phyloP scores from a whole-genome alignment of 2,329 filamentous ascomycete species.

The Teratosphaeria viscida region DNA sequence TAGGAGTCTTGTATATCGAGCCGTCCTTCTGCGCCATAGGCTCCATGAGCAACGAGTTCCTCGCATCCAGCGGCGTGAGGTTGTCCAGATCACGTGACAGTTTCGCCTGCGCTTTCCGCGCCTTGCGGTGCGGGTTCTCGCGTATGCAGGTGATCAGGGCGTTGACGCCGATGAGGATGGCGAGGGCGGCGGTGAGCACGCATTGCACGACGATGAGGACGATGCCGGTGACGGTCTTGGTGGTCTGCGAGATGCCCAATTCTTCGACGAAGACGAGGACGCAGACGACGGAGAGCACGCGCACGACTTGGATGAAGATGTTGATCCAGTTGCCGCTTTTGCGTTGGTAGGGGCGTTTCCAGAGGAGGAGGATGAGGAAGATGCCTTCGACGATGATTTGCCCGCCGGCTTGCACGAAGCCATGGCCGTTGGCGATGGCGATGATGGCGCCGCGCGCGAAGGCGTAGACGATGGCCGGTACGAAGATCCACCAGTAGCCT shows the following conservation, averaged over 20 bases:
- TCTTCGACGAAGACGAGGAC: constrained; percentile 91
- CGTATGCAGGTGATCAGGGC: constrained; percentile 72
- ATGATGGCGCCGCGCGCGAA: constrained; percentile 81
- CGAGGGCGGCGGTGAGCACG: constrained; percentile 68
- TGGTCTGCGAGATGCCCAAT: constrained; percentile 79
- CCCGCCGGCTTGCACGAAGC: constrained; percentile 66
- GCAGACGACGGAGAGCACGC: constrained; percentile 77
- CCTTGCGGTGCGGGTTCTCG: constrained; percentile 81
- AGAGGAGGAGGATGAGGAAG: constrained; percentile 70
- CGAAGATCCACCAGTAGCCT: constrained; percentile 93
- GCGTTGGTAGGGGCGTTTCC: constrained; percentile 76
- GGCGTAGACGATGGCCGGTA: constrained; percentile 81
- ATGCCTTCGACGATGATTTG: constrained; percentile 72
- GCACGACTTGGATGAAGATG: constrained; percentile 78
- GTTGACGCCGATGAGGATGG: constrained; percentile 81
- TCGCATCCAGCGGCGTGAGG: constrained; percentile 76
- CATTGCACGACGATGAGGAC: constrained; percentile 88
- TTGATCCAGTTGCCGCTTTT: constrained; percentile 88
- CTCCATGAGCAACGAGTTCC: constrained; percentile 73
- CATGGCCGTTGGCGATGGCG: constrained; percentile 75
- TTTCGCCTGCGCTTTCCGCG: constrained; percentile 82
- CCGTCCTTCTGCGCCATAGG: constrained; percentile 32
- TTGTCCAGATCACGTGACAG: constrained; percentile 58
- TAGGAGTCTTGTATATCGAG: constrained; percentile 21
- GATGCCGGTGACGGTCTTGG: constrained; percentile 88